Conservation (phyloP, 2,329 filamentous ascomycete genomes). For the Botryotinia calthae region DNA sequence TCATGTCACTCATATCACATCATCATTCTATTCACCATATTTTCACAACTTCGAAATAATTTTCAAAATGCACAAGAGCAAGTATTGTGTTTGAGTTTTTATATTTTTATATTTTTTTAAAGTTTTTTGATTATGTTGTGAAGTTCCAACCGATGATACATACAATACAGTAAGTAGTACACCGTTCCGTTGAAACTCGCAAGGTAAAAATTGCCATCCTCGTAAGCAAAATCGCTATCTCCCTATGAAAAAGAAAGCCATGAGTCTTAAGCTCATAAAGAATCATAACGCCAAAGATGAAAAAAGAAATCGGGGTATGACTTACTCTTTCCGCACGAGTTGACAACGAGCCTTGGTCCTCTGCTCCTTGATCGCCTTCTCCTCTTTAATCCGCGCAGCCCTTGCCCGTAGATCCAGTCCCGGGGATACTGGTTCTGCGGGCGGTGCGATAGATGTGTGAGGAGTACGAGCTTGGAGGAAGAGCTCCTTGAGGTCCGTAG, state of each 20-base stretch:
- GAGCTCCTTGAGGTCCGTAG: neutral
- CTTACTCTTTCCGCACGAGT: neutral
- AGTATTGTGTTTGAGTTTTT: neutral
- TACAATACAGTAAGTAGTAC: too few relatives aligned
- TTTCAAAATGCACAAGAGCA: neutral
- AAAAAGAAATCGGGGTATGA: neutral
- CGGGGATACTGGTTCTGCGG: fast-evolving
- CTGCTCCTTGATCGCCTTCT: neutral
- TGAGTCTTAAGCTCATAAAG: neutral
- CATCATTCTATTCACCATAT: neutral
- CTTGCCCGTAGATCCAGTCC: neutral
- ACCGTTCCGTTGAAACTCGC: neutral
- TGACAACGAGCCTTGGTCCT: neutral
- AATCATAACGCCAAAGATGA: neutral
- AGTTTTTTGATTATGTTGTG: neutral
- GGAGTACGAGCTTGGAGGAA: neutral
- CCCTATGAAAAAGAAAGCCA: neutral
- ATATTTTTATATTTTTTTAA: neutral
- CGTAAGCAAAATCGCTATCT: neutral
- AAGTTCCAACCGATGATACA: neutral
- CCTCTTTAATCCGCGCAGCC: neutral
- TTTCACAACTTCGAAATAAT: neutral
- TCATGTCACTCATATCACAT: neutral
- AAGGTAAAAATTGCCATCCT: neutral
- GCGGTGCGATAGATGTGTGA: fast-evolving